Conservation (phyloP, 768 basidiomycete genomes). For the Mycena olivaceomarginata region DNA sequence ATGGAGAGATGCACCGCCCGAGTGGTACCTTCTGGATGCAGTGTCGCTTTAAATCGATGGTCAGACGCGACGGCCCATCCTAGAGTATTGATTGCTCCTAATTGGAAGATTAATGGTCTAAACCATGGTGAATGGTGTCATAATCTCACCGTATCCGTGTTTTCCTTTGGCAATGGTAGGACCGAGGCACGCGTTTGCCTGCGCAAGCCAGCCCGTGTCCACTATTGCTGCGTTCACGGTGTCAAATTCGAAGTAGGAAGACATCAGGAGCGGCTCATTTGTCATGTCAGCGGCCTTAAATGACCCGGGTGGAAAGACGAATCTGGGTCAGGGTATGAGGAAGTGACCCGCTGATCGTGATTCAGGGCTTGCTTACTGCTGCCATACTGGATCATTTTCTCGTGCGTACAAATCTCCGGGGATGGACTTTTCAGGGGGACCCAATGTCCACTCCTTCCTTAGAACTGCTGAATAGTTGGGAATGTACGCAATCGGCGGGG, state of each 20-base stretch:
- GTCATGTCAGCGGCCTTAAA: background rate
- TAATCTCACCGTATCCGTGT: background rate
- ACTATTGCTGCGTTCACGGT: background rate
- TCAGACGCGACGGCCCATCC: background rate
- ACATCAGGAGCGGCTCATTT: background rate
- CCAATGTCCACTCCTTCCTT: background rate
- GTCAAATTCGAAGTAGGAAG: slow-evolving; percentile 7
- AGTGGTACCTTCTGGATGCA: background rate
- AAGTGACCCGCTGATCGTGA: background rate
- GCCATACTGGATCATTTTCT: background rate
- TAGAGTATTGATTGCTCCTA: slow-evolving; percentile 9
- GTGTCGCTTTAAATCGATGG: no score
- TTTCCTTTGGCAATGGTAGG: background rate
- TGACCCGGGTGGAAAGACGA: background rate
- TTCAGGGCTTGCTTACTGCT: background rate
- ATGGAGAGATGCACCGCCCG: background rate
- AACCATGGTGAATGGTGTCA: background rate
- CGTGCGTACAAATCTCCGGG: background rate
- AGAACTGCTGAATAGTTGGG: background rate
- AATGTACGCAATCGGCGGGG: background rate
- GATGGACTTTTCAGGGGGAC: background rate
- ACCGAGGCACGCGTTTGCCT: slow-evolving; percentile 1
- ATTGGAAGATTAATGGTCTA: background rate
- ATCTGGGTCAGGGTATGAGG: background rate
- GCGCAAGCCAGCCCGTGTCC: slow-evolving; percentile 5